A percentile compares a stretch with the other conserved stretches of the same genome.
phyloP scores from a whole-genome alignment of 306 rosid genomes.

The Argentina anserina region DNA sequence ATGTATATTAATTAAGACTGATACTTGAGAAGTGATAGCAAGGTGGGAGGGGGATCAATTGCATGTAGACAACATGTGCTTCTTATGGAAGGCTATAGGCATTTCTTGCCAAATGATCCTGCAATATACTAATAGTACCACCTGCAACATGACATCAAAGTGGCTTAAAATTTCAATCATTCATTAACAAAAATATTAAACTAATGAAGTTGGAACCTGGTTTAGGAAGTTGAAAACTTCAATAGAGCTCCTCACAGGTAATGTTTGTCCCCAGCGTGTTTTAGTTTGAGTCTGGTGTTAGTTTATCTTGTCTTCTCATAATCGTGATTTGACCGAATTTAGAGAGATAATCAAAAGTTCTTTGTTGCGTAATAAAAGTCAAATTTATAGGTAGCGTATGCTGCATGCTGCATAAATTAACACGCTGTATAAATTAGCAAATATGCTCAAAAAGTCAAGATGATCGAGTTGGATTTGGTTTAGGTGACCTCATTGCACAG shows the following conservation, averaged over 20 bases:
- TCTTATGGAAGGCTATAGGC: constrained; percentile 27
- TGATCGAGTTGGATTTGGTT: constrained; percentile 14
- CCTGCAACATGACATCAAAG: constrained; percentile 11
- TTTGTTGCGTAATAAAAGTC: constrained; percentile 5
- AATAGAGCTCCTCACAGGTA: background rate
- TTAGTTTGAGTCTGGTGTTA: background rate
- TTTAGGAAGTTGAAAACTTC: constrained; percentile 1
- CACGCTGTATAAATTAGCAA: background rate
- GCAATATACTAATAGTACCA: background rate
- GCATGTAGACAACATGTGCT: constrained; percentile 16
- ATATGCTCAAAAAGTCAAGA: constrained; percentile 20
- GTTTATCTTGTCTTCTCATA: background rate
- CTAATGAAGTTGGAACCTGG: background rate
- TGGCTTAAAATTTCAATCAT: constrained; percentile 4
- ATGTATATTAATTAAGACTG: background rate
- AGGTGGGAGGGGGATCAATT: constrained; percentile 24
- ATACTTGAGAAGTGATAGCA: constrained; percentile 32
- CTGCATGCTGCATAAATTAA: background rate
- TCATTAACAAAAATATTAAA: background rate
- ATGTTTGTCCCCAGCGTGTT: background rate
- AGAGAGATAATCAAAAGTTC: background rate
- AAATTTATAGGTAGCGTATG: constrained; percentile 23
- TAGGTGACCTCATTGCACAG: constrained; percentile 21
- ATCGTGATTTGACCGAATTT: background rate
- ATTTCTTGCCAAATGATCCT: constrained; percentile 15